Percentiles rank a stretch among this genome's conserved stretches.
Conservation (phyloP, 352 stramenopile genomes). For the Stramenopiles sp. region DNA sequence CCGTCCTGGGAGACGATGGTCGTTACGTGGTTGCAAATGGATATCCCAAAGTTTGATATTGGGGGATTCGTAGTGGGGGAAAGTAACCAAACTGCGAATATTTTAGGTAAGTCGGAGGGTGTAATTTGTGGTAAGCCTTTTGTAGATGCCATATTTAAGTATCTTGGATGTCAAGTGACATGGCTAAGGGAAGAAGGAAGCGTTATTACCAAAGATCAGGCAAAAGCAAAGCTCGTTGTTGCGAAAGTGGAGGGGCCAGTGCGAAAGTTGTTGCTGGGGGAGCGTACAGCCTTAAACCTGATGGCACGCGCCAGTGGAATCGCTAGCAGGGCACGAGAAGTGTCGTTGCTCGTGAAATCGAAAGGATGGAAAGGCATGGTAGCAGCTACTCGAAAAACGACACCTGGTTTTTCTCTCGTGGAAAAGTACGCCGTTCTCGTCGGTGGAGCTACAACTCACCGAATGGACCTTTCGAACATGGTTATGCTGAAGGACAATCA, state of each 20-base stretch:
- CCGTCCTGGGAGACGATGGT: conserved; percentile 59
- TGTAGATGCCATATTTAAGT: conserved; percentile 75
- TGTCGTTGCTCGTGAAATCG: conserved; percentile 25
- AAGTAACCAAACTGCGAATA: conserved; percentile 44
- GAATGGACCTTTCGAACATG: conserved; percentile 94
- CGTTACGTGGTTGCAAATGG: conserved; percentile 80
- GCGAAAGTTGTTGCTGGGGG: conserved; percentile 75
- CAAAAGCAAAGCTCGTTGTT: conserved; percentile 58
- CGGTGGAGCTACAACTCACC: conserved; percentile 63
- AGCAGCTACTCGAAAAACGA: conserved; percentile 92
- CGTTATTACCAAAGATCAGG: conserved; percentile 22
- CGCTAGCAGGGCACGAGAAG: conserved; percentile 40
- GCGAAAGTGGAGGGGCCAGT: conserved; percentile 79
- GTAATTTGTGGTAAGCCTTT: conserved; percentile 84
- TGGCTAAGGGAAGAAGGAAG: conserved; percentile 60
- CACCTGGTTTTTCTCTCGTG: conserved; percentile 86
- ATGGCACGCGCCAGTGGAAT: conserved; percentile 83
- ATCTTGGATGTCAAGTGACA: conserved; percentile 64
- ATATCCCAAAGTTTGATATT: conserved; percentile 89
- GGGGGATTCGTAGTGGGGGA: conserved; percentile 90
- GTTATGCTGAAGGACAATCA: conserved; percentile 99
- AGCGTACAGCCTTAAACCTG: conserved; percentile 91
- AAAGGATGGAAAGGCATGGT: conserved; percentile 74
- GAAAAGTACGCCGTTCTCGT: conserved; percentile 97
- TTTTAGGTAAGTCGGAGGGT: conserved; percentile 77